Evolutionary conservation across 306 rosid genomes (phyloP).

Genomic region (Ziziphus jujuba): DNA sequence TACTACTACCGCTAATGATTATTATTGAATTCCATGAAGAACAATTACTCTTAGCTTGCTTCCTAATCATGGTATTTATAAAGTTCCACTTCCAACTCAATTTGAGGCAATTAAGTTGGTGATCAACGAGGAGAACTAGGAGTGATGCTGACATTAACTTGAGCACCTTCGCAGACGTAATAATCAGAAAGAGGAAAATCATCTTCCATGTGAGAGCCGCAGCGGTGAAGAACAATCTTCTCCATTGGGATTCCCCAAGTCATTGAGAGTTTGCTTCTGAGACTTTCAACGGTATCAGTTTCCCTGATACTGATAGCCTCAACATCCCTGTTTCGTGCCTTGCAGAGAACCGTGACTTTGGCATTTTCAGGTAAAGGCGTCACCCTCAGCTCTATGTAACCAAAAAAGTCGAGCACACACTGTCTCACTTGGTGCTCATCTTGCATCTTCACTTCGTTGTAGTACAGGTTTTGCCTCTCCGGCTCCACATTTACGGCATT

Average conservation of each 20-base stretch:
- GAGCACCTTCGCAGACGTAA: slow-evolving; percentile 29
- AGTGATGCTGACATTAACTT: slow-evolving; percentile 15
- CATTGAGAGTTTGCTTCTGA: slow-evolving; percentile 23
- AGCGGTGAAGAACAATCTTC: slow-evolving; percentile 9
- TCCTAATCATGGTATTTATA: too few species aligned
- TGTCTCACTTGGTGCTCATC: background rate
- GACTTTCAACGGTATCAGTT: slow-evolving; percentile 24
- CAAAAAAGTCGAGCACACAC: background rate
- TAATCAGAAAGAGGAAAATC: slow-evolving; percentile 27
- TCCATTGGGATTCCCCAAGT: slow-evolving; percentile 27
- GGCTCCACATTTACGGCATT: slow-evolving; percentile 17
- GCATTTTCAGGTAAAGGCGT: background rate
- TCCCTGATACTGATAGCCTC: slow-evolving; percentile 32
- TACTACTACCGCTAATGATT: too few species aligned
- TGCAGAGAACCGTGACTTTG: slow-evolving; percentile 26
- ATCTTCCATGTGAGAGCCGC: slow-evolving; percentile 9
- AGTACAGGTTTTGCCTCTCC: slow-evolving; percentile 32
- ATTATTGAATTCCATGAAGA: too few species aligned
- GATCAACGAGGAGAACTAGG: slow-evolving; percentile 17
- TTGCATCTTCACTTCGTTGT: slow-evolving; percentile 1
- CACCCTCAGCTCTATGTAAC: slow-evolving; percentile 20
- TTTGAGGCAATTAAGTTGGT: too few species aligned
- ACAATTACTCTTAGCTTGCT: too few species aligned
- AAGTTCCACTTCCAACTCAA: too few species aligned
- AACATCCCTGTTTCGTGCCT: background rate